Evolutionary conservation across 139 green algal species (phyloP), one percentile per base, ranked within the genome.

Genomic region (Chlamydomonas eustigma): DNA sequence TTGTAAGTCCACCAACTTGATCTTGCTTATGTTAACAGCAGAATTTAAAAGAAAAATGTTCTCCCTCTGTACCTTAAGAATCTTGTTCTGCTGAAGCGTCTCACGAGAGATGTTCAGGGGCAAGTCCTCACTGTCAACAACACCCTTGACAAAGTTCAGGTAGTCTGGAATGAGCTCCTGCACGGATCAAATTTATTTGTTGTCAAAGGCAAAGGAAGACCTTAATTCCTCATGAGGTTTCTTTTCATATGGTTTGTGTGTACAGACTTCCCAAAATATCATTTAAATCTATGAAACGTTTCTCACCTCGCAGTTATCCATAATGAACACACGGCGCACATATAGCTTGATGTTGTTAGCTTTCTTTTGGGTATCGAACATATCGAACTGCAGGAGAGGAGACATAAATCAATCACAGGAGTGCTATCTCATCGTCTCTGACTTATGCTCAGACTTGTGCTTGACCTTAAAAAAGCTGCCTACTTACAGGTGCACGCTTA

Each of bases 11-110:
- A n/a, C n/a, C n/a, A n/a, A n/a, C n/a, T n/a, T n/a, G n/a, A n/a
- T n/a, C n/a, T n/a, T n/a, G n/a, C n/a, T n/a, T n/a, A n/a, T n/a
- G n/a, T n/a, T n/a, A n/a, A n/a, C n/a, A n/a, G n/a, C n/a, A n/a
- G n/a, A n/a, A n/a, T n/a, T n/a, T n/a, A n/a, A n/a, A n/a, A n/a
- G n/a, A 39, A 99, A 91, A 34, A 99, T 94, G 90, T 99, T 99
- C 93, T 99, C 99, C 75, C 89, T 89, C 87, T 99, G 98, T 67
- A 99, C 93, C 93, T 99, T 99, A n/a, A 99, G 89, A 77, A 99
- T 99, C 91, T 99, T 99, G 92, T 99, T 99, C 86, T 99, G 96
- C 89, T 99, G 96, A 75, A 99, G 91, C 86, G 91, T 99, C 89
- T 99, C 96, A 74, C 96, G 95, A 1, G 94, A 98, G 79, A 99